Base-by-base conservation (phyloP, 768 basidiomycete genomes). In the Tubosaeta brunneosetosa region DNA sequence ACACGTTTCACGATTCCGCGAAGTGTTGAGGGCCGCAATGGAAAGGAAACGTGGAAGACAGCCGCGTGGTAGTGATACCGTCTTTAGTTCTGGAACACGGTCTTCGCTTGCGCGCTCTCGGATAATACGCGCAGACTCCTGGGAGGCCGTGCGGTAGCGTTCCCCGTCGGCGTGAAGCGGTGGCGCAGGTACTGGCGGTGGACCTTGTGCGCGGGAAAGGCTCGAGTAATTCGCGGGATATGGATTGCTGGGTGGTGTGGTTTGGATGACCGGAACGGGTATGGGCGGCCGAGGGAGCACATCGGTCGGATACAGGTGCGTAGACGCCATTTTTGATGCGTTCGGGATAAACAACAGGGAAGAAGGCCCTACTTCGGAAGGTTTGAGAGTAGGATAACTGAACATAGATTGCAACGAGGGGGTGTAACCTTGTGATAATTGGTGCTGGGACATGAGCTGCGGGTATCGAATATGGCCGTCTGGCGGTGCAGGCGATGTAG, bases 361-460 rank as follows among this genome's bases (percentile, higher is more conserved):
- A 12, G 73, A 65, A 3, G 72, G 62, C 19, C 67, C 68, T 38
- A 67, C 62, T 51, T 73, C 68, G 38, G 68, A 60, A 47, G 65
- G 56, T 66, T 60, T 55, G 67, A 68, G 57, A 64, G 52, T 62
- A 52, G 57, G 62, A 71, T 63, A 67, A 63, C 64, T 54, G 66
- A 88, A 89, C 85, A 88, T 90, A 22, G 86, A 88, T 50, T 80
- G 79, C n/a, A 84, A 66, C 6, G 86, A 89, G 1, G 88, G 88
- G 25, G 77, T 78, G 61, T 91, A 91, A 36, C 89, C 89, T 61
- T 91, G 89, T 47, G 71, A 76, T 51, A 82, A 77, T 66, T 91
- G 89, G 53, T 91, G 90, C 51, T 80, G 79, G 1, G 84, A 83
- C 89, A 91, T 91, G 32, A 91, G 78, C 14, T 80, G 74, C 1